Evolutionary conservation across 73 alveolate genomes (phyloP).

Genomic region (Halteria grandinella): DNA sequence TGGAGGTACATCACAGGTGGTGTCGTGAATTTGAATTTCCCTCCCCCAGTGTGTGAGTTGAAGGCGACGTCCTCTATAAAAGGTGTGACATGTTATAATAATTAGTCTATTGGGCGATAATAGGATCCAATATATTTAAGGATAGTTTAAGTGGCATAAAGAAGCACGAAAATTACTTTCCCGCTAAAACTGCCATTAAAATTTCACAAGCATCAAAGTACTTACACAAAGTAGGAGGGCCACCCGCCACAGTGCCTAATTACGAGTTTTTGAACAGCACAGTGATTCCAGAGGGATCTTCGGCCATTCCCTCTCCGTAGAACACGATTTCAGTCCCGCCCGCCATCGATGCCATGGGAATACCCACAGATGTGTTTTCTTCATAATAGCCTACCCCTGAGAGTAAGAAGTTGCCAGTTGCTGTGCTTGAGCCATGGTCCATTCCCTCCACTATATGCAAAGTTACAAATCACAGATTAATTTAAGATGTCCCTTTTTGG

Average conservation of each 20-base stretch:
- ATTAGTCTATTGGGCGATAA: background rate
- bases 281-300: background rate
- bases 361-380: no score
- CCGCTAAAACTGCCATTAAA: no score
- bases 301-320: background rate
- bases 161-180: background rate
- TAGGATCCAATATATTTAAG: background rate
- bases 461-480: no score
- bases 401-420: no score
- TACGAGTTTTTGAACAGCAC: background rate
- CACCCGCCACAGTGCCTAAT: no score
- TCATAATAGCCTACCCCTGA: no score
- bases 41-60: constrained; percentile 26
- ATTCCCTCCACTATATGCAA: no score
- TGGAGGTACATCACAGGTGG: constrained; percentile 1
- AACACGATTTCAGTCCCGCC: background rate
- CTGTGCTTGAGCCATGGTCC: no score
- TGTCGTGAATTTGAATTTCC: constrained; percentile 16
- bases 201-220: no score
- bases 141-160: background rate
- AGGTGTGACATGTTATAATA: background rate
- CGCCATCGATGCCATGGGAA: background rate
- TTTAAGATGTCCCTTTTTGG: no score
- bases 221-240: no score
- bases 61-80: constrained; percentile 17